Evolutionary conservation across 169 alveolate genomes (phyloP), one percentile per base, ranked within the genome.

Genomic region (Cryptosporidium viatorum): DNA sequence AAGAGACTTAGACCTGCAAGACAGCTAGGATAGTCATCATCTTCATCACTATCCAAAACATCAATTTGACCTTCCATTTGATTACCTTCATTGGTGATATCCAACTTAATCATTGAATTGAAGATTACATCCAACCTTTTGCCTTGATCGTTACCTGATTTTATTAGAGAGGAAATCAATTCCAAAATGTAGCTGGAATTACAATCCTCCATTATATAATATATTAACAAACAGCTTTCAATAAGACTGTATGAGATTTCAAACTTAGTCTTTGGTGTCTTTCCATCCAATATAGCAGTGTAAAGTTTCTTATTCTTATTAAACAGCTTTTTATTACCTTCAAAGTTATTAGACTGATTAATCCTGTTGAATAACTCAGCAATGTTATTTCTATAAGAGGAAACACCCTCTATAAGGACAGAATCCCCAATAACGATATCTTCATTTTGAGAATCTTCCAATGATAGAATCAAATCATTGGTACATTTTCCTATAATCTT

Each of bases 121-220:
- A 73, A 26, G 9, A 55, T 35, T 12, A 26, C 18, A 0, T 73
- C 51, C 45, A 73, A 23, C 21, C 33, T 65, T 21, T 43, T 73
- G 51, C 8, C 2, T 10, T 73, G 12, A 18, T 73, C 37, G 9
- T 31, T 26, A 41, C 39, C 31, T 21, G 62, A 45, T 0, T 70
- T 43, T 16, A 73, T 0, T 16, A 73, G 8, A 37, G 62, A 23
- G 18, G 35, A 33, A 21, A 73, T 50, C 21, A 73, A 4, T n/a
- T 58, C 51, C 3, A 58, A 51, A 26, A 73, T 59, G 35, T n/a
- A 55, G 9, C 51, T 59, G 55, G 71, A 73, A 23, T 59, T 55
- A n/a, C 69, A 73, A 39, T 73, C 86, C 9, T 73, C 86, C 71
- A 73, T 52, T 18, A 55, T 37, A 31, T 73, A 73, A 58, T 51